These are phyloP conservation scores for Pythium phragmiticola DNA, from an alignment of 352 stramenopile genomes.

Conservation along the genomic window DNA sequence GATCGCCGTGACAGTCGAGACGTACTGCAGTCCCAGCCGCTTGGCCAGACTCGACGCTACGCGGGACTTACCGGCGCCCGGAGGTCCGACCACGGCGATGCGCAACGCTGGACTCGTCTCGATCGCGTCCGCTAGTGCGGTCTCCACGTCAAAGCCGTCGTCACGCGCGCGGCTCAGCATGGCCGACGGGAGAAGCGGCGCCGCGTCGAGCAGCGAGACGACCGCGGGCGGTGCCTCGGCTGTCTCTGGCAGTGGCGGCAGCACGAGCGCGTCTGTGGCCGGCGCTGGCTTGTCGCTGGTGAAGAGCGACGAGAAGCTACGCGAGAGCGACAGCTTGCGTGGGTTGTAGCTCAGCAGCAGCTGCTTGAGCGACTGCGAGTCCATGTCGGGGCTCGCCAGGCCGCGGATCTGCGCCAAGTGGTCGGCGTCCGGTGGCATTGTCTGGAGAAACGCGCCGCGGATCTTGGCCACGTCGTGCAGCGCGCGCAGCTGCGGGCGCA, in stretches of 20 bases:
- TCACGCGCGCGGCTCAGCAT: constrained; percentile 30
- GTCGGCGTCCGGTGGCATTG: constrained; percentile 45
- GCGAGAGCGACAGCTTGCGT: constrained; percentile 65
- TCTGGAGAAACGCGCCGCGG: constrained; percentile 51
- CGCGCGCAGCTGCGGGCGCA: constrained; percentile 23
- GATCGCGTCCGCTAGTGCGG: constrained; percentile 37
- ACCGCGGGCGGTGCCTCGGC: neutral
- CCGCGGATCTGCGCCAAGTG: constrained; percentile 45
- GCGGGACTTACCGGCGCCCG: constrained; percentile 53
- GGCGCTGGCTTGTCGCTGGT: neutral
- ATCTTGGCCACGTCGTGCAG: constrained; percentile 55
- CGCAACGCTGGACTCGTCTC: constrained; percentile 43
- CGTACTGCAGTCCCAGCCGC: constrained; percentile 45
- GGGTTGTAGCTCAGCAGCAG: constrained; percentile 71
- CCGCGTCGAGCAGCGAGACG: neutral
- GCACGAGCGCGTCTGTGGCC: neutral
- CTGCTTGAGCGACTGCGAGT: constrained; percentile 74
- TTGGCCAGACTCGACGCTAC: constrained; percentile 45
- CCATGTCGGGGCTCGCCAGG: constrained; percentile 44
- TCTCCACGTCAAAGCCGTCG: constrained; percentile 45
- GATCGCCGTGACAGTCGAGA: constrained; percentile 41
- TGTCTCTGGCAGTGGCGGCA: neutral
- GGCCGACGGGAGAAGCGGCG: constrained; percentile 13
- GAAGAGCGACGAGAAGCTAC: constrained; percentile 54
- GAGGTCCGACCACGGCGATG: constrained; percentile 56